Conservation (phyloP, 257 asterid species). For the Perilla frutescens region DNA sequence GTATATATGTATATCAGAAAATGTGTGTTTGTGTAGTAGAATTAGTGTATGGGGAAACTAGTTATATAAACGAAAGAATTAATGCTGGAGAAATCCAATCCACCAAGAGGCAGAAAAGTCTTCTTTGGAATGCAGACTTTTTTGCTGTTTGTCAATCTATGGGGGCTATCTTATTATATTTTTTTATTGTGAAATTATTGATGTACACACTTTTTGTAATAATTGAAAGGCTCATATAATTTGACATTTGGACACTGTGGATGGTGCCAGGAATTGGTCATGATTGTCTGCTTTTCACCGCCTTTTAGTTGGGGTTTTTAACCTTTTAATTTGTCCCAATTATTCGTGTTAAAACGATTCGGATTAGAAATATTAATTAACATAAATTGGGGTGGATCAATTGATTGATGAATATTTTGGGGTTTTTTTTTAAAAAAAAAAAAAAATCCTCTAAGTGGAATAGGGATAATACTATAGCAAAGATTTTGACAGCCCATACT, state of each 20-base stretch:
- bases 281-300: neutral
- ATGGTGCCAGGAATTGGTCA: slow-evolving; percentile 1
- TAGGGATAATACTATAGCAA: too few species aligned
- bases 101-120: slow-evolving; percentile 8
- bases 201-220: neutral
- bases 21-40: neutral
- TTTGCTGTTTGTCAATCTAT: neutral
- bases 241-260: neutral
- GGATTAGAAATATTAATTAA: too few species aligned
- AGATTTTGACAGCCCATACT: too few species aligned
- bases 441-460: too few species aligned
- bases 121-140: neutral
- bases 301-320: too few species aligned
- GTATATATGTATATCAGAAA: too few species aligned
- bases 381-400: too few species aligned
- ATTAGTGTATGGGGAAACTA: neutral
- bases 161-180: neutral
- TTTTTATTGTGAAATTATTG: neutral
- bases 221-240: neutral
- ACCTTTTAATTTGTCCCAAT: too few species aligned
- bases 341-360: too few species aligned
- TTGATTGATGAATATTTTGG: too few species aligned
- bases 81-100: neutral
- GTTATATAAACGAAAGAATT: slow-evolving; percentile 11
- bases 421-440: too few species aligned